These are phyloP conservation scores for Xerocomellus intermedius DNA, from an alignment of 768 basidiomycete genomes.

Conservation along the genomic window DNA sequence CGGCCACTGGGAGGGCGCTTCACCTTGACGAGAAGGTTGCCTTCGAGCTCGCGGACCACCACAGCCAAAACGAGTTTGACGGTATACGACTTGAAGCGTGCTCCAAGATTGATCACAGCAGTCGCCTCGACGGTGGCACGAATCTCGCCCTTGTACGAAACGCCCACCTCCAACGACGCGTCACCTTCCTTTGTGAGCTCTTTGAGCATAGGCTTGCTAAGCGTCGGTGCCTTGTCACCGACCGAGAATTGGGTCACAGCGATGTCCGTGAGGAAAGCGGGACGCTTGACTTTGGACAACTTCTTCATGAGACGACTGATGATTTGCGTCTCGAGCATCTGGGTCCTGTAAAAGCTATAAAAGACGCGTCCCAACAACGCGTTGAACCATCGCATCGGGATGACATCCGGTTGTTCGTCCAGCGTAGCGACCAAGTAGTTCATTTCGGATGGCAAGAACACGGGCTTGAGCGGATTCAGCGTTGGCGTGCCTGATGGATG, in stretches of 20 bases:
- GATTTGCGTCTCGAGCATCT: constrained; percentile 78
- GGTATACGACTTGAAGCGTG: constrained; percentile 82
- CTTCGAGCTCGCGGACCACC: constrained; percentile 86
- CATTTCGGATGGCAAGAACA: constrained; percentile 83
- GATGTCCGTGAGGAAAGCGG: constrained; percentile 80
- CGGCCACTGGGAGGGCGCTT: constrained; percentile 96
- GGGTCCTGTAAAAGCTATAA: constrained; percentile 87
- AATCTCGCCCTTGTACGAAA: constrained; percentile 84
- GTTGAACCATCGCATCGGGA: constrained; percentile 97
- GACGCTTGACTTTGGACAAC: constrained; percentile 86
- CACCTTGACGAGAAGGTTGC: constrained; percentile 83
- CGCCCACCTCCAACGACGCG: constrained; percentile 81
- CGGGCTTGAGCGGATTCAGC: constrained; percentile 54
- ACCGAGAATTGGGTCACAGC: constrained; percentile 87
- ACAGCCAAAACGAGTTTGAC: constrained; percentile 89
- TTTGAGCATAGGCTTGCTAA: constrained; percentile 98
- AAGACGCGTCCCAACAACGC: constrained; percentile 91
- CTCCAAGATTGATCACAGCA: constrained; percentile 80
- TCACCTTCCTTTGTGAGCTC: constrained; percentile 94
- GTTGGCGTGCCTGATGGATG: constrained; percentile 61
- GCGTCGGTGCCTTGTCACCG: constrained; percentile 77
- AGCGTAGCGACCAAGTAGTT: constrained; percentile 75
- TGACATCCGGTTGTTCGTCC: constrained; percentile 92
- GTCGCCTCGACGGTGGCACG: constrained; percentile 89
- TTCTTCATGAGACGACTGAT: constrained; percentile 92